Evolutionary conservation across 169 alveolate genomes (phyloP).

Genomic region (Theileria orientalis): DNA sequence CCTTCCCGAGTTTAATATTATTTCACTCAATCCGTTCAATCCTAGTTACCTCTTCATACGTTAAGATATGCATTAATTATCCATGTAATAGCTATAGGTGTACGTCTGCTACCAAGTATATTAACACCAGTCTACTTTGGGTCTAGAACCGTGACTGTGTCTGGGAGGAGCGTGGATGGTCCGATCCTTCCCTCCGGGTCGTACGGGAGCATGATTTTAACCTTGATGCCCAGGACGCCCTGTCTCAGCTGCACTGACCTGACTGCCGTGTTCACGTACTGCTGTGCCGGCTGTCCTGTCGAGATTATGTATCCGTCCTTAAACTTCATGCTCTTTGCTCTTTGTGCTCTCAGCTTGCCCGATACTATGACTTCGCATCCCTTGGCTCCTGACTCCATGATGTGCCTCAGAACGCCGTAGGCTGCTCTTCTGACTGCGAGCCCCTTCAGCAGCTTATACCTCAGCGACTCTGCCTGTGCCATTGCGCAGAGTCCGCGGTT

Average conservation of each 20-base stretch:
- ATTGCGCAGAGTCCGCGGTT: constrained; percentile 97
- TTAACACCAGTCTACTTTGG: constrained; percentile 80
- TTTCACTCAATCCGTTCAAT: not conserved
- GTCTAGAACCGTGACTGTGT: constrained; percentile 93
- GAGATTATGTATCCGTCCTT: constrained; percentile 97
- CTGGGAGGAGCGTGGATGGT: constrained; percentile 93
- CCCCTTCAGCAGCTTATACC: constrained; percentile 95
- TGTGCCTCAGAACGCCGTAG: constrained; percentile 94
- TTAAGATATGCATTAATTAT: no score
- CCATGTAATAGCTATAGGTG: no score
- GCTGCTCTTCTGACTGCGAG: constrained; percentile 99
- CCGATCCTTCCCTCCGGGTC: constrained; percentile 97
- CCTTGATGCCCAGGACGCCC: constrained; percentile 94
- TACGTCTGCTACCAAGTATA: no score
- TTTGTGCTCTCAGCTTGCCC: constrained; percentile 99
- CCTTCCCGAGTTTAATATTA: constrained; percentile 10
- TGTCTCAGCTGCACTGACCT: constrained; percentile 98
- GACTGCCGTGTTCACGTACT: constrained; percentile 95
- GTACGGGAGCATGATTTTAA: constrained; percentile 95
- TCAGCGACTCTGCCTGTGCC: constrained; percentile 99
- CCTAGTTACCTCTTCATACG: no score
- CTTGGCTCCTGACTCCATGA: constrained; percentile 97
- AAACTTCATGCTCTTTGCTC: constrained; percentile 99
- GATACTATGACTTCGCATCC: constrained; percentile 99
- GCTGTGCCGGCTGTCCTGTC: constrained; percentile 98